Evolutionary conservation across 1,139 yeast species (phyloP).

Genomic region (Candida sanyaensis): DNA sequence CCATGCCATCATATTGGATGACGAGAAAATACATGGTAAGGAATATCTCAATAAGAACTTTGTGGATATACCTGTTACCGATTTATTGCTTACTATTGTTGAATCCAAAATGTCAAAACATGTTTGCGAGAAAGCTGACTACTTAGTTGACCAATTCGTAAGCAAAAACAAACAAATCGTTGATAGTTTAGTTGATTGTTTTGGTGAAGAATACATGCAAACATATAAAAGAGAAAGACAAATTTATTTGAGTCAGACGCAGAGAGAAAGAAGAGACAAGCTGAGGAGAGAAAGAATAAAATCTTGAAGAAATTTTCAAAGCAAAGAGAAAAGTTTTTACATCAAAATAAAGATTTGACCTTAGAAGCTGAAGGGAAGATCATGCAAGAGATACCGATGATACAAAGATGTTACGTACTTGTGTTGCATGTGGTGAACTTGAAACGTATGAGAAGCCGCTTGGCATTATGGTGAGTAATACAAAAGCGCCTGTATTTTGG

Average conservation of each 20-base stretch:
- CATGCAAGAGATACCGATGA: constrained; percentile 12
- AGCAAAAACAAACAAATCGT: constrained; percentile 48
- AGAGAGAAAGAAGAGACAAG: constrained; percentile 47
- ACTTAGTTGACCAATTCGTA: constrained; percentile 51
- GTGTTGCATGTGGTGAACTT: constrained; percentile 69
- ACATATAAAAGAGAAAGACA: constrained; percentile 34
- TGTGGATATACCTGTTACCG: constrained; percentile 56
- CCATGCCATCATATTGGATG: constrained; percentile 65
- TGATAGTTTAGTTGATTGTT: constrained; percentile 53
- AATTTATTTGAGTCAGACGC: constrained; percentile 33
- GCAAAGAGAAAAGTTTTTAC: constrained; percentile 40
- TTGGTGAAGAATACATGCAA: constrained; percentile 56
- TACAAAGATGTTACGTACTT: constrained; percentile 28
- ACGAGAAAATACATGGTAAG: constrained; percentile 43
- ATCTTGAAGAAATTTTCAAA: constrained; percentile 45
- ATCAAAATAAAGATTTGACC: constrained; percentile 28
- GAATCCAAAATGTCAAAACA: constrained; percentile 53
- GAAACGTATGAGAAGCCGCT: constrained; percentile 47
- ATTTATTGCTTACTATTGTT: constrained; percentile 51
- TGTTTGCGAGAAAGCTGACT: constrained; percentile 56
- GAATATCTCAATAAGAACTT: constrained; percentile 45
- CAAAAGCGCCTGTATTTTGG: constrained; percentile 47
- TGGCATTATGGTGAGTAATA: constrained; percentile 53
- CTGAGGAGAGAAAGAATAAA: constrained; percentile 38
- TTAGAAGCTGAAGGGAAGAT: constrained; percentile 10